Percentiles rank a stretch among this genome's conserved stretches.
Conservation (phyloP, 257 asterid species). For the Solanum etuberosum region DNA sequence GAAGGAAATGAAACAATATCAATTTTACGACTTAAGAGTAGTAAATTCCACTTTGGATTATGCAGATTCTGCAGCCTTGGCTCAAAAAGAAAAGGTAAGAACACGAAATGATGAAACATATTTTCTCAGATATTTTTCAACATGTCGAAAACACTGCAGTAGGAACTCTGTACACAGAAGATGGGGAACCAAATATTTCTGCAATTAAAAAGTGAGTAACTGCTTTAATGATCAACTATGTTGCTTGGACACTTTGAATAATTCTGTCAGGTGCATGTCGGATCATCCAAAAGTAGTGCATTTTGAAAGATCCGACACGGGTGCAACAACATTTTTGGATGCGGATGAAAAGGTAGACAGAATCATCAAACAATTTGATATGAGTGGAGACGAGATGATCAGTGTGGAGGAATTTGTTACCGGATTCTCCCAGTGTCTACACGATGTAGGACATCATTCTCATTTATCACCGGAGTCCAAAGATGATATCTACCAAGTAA, state of each 20-base stretch:
- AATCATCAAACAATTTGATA: slow-evolving; percentile 41
- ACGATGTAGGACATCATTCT: neutral
- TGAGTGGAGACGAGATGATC: slow-evolving; percentile 25
- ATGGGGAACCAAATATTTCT: slow-evolving; percentile 35
- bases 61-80: slow-evolving; percentile 20
- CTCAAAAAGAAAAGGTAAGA: slow-evolving; percentile 52
- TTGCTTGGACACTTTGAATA: neutral
- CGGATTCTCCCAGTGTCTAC: slow-evolving; percentile 37
- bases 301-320: neutral
- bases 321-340: neutral
- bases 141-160: slow-evolving; percentile 18
- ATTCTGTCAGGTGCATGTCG: neutral
- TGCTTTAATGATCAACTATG: neutral
- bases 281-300: neutral
- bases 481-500: slow-evolving; percentile 24
- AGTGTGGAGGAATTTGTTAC: slow-evolving; percentile 34
- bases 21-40: too few relatives aligned
- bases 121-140: slow-evolving; percentile 28
- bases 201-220: slow-evolving; percentile 33
- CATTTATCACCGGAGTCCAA: slow-evolving; percentile 7
- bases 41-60: too few relatives aligned
- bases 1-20: neutral
- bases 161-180: slow-evolving; percentile 30
- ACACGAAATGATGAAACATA: slow-evolving; percentile 33
- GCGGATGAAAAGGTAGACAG: slow-evolving; percentile 27